Percentiles rank a stretch among this genome's conserved stretches.
phyloP scores from a whole-genome alignment of 768 basidiomycete genomes.

The Dendrothele bispora region DNA sequence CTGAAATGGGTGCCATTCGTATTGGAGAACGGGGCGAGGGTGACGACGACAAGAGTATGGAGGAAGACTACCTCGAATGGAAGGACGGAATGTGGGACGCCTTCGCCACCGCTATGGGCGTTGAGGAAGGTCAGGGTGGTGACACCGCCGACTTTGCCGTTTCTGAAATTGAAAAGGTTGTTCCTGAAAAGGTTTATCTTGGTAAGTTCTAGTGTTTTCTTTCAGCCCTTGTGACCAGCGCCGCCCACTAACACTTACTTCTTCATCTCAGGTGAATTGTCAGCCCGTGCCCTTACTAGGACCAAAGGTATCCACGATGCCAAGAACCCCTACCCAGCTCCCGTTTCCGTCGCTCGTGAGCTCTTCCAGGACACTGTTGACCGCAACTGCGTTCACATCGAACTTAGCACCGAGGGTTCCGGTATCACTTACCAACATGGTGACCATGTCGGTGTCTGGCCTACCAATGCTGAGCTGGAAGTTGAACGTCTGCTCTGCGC shows the following conservation, averaged over 20 bases:
- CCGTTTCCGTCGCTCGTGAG: conserved; percentile 75
- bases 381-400: conserved; percentile 93
- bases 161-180: conserved; percentile 72
- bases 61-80: conserved; percentile 99
- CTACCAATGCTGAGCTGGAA: conserved; percentile 89
- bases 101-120: conserved; percentile 77
- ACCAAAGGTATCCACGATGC: conserved; percentile 97
- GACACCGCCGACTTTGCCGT: conserved; percentile 94
- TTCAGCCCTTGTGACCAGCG: neutral
- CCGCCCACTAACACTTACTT: neutral
- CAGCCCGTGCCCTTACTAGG: conserved; percentile 88
- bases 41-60: conserved; percentile 99
- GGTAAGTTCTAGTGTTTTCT: conserved; percentile 47
- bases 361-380: conserved; percentile 74
- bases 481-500: conserved; percentile 86
- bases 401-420: conserved; percentile 91
- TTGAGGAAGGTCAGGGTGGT: conserved; percentile 95
- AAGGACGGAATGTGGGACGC: conserved; percentile 97
- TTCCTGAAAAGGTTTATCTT: conserved; percentile 89
- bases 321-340: conserved; percentile 94
- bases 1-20: conserved; percentile 78
- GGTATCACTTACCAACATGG: conserved; percentile 99
- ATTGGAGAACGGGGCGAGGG: conserved; percentile 93
- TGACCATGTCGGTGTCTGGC: conserved; percentile 98
- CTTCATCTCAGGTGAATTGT: conserved; percentile 81